Percentiles rank a stretch among this genome's conserved stretches.
phyloP scores from a whole-genome alignment of 2,329 filamentous ascomycete genomes.

The Bipolaris gigantea region DNA sequence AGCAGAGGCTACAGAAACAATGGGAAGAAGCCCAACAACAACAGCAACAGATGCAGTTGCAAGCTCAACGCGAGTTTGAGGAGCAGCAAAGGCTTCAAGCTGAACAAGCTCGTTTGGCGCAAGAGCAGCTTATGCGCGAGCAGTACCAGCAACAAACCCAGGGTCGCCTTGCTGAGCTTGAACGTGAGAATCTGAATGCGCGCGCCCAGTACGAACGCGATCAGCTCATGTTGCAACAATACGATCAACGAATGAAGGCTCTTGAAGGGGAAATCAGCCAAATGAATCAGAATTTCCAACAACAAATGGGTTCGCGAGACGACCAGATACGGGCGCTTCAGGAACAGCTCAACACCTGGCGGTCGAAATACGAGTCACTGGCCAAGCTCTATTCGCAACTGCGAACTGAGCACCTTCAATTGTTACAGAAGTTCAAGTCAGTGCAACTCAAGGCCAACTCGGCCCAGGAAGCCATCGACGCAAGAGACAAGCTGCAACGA shows the following conservation, averaged over 20 bases:
- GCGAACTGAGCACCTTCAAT: constrained; percentile 89
- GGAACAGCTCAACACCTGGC: constrained; percentile 97
- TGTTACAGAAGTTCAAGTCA: constrained; percentile 93
- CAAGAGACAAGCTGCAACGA: constrained; percentile 89
- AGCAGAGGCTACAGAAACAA: constrained; percentile 82
- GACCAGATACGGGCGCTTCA: constrained; percentile 91
- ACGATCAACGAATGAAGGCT: constrained; percentile 89
- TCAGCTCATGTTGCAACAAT: constrained; percentile 95
- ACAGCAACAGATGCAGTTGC: constrained; percentile 79
- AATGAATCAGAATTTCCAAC: constrained; percentile 77
- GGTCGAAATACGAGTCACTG: constrained; percentile 92
- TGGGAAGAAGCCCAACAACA: constrained; percentile 78
- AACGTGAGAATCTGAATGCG: constrained; percentile 92
- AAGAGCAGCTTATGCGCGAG: constrained; percentile 84
- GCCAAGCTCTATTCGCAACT: constrained; percentile 97
- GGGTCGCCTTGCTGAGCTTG: constrained; percentile 90
- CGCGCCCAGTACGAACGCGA: constrained; percentile 96
- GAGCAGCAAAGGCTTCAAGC: constrained; percentile 86
- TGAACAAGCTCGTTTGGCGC: constrained; percentile 87
- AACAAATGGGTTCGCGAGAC: constrained; percentile 87
- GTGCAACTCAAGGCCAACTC: constrained; percentile 96
- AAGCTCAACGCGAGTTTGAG: constrained; percentile 93
- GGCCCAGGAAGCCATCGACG: constrained; percentile 94
- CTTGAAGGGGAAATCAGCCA: constrained; percentile 84
- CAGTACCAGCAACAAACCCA: constrained; percentile 94